Base-by-base conservation (phyloP, 495 filamentous ascomycete species). In the Xylaria telfairii region DNA sequence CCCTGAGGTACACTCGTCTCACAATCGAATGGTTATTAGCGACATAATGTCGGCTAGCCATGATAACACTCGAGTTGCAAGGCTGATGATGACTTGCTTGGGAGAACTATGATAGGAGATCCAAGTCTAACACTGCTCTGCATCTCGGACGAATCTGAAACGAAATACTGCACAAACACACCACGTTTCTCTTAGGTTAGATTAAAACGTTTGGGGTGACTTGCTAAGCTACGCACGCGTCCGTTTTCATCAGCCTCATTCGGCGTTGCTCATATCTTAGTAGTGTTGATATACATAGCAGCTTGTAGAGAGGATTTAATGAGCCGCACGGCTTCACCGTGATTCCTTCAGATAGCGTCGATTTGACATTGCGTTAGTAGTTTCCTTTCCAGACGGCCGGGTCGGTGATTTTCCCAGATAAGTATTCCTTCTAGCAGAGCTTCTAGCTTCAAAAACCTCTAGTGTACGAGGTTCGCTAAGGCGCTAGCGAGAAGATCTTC, bases 291-390 rank as follows among this genome's bases (percentile, higher is more conserved):
- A 63, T 10, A 13, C 7, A 15, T 9, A 65, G 28, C 2, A 13
- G 44, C 37, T n/a, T n/a, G n/a, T n/a, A n/a, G n/a, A n/a, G 13
- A 65, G 39, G 8, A 49, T 34, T 65, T 30, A 28, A 65, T 44
- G 39, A 51, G 42, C 44, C 42, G 44, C 65, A 57, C 65, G 65
- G 65, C 51, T 46, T 67, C 65, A 67, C 65, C 65, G 65, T 59
- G 7, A 44, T 44, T 46, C 65, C 51, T 57, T 59, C 39, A 13
- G 26, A 32, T 64, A 46, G 39, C 21, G 26, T 44, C 28, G 42
- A 44, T 26, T 41, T 47, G 21, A 44, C 47, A 41, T 24, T 30
- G 8, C 2, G 24, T 15, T 49, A 32, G 19, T 59, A 9, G 19
- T 13, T 53, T 49, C 41, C 28, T 51, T 49, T 53, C 42, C 44